Conservation (phyloP, 331 rosid genomes). For the Phaseolus coccineus region DNA sequence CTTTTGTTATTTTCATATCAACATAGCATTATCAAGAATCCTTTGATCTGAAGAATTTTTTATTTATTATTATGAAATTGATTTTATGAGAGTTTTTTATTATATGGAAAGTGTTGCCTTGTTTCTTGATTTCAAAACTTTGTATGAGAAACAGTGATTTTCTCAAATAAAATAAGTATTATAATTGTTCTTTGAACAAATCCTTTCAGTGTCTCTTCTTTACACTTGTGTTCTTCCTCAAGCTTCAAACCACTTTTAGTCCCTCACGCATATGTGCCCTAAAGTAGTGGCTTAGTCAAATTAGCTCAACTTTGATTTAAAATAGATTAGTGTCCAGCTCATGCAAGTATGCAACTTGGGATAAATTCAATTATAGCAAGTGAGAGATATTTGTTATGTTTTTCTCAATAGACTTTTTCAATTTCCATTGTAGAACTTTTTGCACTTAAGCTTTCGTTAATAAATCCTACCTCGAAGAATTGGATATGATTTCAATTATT, state of each 20-base stretch:
- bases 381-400: neutral
- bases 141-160: neutral
- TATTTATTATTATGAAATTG: neutral
- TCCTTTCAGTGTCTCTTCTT: neutral
- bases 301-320: neutral
- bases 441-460: neutral
- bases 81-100: neutral
- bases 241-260: conserved; percentile 29
- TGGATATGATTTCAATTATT: too few species aligned
- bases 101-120: neutral
- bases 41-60: neutral
- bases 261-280: conserved; percentile 36
- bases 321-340: neutral
- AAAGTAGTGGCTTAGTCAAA: conserved; percentile 38
- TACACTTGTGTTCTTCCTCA: neutral
- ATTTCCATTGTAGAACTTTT: neutral
- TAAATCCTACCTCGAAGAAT: neutral
- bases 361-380: neutral
- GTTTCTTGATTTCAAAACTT: neutral
- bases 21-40: neutral
- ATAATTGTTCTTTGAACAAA: neutral
- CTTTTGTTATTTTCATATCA: neutral
- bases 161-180: neutral
- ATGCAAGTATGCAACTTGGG: neutral
- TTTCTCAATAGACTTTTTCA: neutral